Percentiles rank a stretch among this genome's conserved stretches.
Conservation (phyloP, 2,329 filamentous ascomycete genomes). For the Xylaria multiplex region DNA sequence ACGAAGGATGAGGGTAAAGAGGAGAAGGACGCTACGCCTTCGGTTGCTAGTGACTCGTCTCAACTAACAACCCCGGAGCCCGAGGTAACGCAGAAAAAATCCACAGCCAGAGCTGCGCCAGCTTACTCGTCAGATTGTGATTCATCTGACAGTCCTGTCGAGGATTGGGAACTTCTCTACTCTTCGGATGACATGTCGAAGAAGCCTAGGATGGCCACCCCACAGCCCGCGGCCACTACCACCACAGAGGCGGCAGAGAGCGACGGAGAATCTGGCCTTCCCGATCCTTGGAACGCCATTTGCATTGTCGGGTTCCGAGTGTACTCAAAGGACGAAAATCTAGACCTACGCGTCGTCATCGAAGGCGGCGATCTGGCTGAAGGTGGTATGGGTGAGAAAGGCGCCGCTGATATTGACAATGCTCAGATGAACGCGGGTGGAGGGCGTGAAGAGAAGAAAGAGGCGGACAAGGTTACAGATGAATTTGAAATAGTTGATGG, state of each 20-base stretch:
- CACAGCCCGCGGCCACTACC: slow-evolving; percentile 36
- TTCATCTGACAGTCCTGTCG: slow-evolving; percentile 68
- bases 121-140: slow-evolving; percentile 60
- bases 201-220: slow-evolving; percentile 57
- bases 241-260: slow-evolving; percentile 48
- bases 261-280: slow-evolving; percentile 54
- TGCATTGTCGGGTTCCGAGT: slow-evolving; percentile 55
- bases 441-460: slow-evolving; percentile 51
- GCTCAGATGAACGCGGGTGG: slow-evolving; percentile 66
- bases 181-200: slow-evolving; percentile 67
- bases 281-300: slow-evolving; percentile 56
- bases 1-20: slow-evolving; percentile 14
- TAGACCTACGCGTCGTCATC: slow-evolving; percentile 66
- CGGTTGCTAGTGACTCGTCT: slow-evolving; percentile 13
- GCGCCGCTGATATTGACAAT: slow-evolving; percentile 65
- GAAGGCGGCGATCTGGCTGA: slow-evolving; percentile 64
- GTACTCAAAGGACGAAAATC: slow-evolving; percentile 58
- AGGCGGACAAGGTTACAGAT: slow-evolving; percentile 43
- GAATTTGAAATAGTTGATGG: slow-evolving; percentile 50
- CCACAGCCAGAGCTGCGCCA: slow-evolving; percentile 22
- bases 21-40: slow-evolving; percentile 19
- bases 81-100: slow-evolving; percentile 18
- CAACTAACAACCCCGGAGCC: slow-evolving; percentile 8
- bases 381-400: slow-evolving; percentile 67
- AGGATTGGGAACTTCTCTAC: slow-evolving; percentile 69